These are phyloP conservation scores for Xanthoparmelia taractica DNA, from an alignment of 495 filamentous ascomycete genomes.

Conservation along the genomic window DNA sequence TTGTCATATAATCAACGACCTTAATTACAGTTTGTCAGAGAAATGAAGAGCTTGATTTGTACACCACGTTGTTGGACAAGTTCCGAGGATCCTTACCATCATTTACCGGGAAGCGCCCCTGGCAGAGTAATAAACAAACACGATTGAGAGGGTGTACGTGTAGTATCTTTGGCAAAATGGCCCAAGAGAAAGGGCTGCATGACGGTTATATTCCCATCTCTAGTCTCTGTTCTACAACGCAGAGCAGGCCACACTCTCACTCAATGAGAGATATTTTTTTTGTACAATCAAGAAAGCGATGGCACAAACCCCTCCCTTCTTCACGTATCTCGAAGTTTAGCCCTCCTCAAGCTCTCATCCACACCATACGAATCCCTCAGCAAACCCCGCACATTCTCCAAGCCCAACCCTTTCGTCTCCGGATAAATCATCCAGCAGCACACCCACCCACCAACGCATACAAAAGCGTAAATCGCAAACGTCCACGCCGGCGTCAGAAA, in stretches of 20 bases:
- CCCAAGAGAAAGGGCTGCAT: not conserved
- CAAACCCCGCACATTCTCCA: conserved; percentile 73
- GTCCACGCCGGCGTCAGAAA: conserved; percentile 65
- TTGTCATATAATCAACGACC: too few species aligned
- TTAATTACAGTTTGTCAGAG: too few species aligned
- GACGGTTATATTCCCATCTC: not conserved
- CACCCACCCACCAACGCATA: conserved; percentile 62
- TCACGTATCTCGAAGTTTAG: not conserved
- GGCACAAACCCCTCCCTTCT: not conserved
- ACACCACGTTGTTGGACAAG: not conserved
- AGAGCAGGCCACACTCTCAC: not conserved
- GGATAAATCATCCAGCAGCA: conserved; percentile 68
- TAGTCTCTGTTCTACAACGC: not conserved
- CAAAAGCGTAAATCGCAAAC: conserved; percentile 63
- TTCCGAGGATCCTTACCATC: too few species aligned
- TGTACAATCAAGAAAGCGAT: not conserved
- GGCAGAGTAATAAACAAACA: too few species aligned
- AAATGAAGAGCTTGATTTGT: not conserved
- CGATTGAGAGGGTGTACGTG: not conserved
- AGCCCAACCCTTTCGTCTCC: conserved; percentile 69
- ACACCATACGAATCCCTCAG: conserved; percentile 73
- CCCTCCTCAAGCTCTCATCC: conserved; percentile 31
- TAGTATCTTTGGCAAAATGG: too few species aligned
- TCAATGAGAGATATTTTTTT: not conserved
- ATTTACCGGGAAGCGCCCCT: too few species aligned